Evolutionary conservation across 2,329 filamentous ascomycete genomes (phyloP), one percentile per base, ranked within the genome.

Genomic region (Cladosporium halotolerans): DNA sequence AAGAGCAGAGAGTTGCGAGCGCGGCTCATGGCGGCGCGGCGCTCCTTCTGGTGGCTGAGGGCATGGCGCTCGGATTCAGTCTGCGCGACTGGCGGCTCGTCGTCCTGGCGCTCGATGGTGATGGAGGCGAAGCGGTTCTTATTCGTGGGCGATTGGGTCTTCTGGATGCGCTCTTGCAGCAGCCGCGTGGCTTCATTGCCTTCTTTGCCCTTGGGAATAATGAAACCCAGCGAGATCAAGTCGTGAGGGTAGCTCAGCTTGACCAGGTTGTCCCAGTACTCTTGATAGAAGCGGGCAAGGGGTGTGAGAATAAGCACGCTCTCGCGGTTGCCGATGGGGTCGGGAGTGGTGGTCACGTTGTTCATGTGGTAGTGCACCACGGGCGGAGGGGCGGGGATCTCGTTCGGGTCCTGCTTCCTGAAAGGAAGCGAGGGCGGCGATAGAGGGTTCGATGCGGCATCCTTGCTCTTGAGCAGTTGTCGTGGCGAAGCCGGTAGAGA

Each of bases 281-380:
- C 84, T 63, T 88, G 85, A 72, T 96, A 97, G 78, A 97, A 99
- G 58, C 88, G 83, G 32, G 89, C 87, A 73, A 99, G 84, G 9
- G 93, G 93, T 1, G 93, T 96, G 56, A 99, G 80, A 66, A 99
- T 88, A 52, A 99, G 83, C 55, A 99, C 79, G 48, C 85, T 86
- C 75, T 99, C 93, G 60, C 82, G 77, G 68, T 95, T 93, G 57
- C 78, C 81, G 47, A 89, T 76, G 1, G 93, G 89, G 59, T 87
- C 80, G 48, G 79, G 70, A 16, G 91, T 87, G 54, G 88, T 88
- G 41, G 91, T 96, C 62, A 97, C 82, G 72, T 92, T 91, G 78
- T 97, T 97, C 73, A 99, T 85, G 70, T 95, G 84, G 76, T 96
- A 97, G 70, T 89, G 90, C 36, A 88, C 82, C 44, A 99, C 91